Evolutionary conservation across 495 filamentous ascomycete species (phyloP), one percentile per base, ranked within the genome.

Genomic region (Aspergillus campestris): DNA sequence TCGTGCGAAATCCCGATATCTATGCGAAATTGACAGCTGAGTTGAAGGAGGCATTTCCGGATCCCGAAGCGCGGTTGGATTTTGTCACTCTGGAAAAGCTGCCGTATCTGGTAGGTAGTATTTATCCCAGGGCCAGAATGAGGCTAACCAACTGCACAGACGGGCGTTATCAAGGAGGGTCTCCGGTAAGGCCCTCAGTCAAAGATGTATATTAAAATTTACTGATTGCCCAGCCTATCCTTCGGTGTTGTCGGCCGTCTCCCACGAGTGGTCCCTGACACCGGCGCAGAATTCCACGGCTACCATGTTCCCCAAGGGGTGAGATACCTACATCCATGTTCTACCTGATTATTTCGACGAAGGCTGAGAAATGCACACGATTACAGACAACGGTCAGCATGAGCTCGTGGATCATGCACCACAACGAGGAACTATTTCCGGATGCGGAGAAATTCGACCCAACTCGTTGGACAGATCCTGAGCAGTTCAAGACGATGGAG

Each of bases 351-450:
- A 3, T 1, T 32, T n/a, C 39, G 34, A 12, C 18, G 8, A 24
- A 1, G 12, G 3, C 18, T 13, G 15, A 10, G 31, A 29, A 38
- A 24, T 8, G 33, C 34, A 12, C 31, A 28, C 3, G 38, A 24
- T 2, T 24, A n/a, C 28, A 56, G 53, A 51, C 48, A 12, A 33
- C 55, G 13, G 54, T 57, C 7, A 52, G 54, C 49, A 58, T 60
- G 58, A 60, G 54, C 44, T 46, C 53, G 34, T 55, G 58, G 30
- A 50, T 52, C 8, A 52, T 70, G 30, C 68, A 74, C 48, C 54
- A 56, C n/a, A 61, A 59, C 37, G 51, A 61, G 14, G 34, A 45
- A 1, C 31, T 72, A 27, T 74, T 68, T 45, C 60, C 65, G 0
- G 45, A 65, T 11, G 47, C 60, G 5, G 34, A 57, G 8, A 53